Percentiles rank a stretch among this genome's conserved stretches.
Conservation (phyloP, 306 rosid species). For the Lotus japonicus region DNA sequence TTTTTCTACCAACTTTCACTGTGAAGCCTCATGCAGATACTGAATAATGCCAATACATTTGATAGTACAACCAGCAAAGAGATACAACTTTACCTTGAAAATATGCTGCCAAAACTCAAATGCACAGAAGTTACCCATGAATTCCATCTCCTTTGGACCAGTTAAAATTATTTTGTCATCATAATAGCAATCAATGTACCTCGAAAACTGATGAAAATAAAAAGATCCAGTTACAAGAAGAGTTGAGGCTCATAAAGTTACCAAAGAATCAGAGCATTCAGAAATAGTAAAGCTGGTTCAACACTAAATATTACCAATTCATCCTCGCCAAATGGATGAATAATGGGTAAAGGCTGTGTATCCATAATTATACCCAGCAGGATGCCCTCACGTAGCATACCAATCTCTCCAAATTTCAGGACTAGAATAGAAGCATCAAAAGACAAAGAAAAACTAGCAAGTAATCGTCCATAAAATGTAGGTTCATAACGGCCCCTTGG, state of each 20-base stretch:
- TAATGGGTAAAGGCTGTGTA: constrained; percentile 70
- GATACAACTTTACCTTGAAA: constrained; percentile 52
- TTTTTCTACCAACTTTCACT: neutral
- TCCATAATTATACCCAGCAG: constrained; percentile 80
- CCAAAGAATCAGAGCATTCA: constrained; percentile 19
- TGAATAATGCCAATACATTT: constrained; percentile 13
- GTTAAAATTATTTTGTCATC: constrained; percentile 26
- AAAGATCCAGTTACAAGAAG: constrained; percentile 18
- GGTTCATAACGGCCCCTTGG: constrained; percentile 74
- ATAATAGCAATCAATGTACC: constrained; percentile 44
- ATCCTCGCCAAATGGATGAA: constrained; percentile 81
- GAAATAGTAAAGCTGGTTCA: constrained; percentile 12
- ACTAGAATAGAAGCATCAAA: constrained; percentile 72
- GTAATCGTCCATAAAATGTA: constrained; percentile 72
- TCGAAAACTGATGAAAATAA: constrained; percentile 35
- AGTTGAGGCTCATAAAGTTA: neutral
- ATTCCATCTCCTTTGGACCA: constrained; percentile 49
- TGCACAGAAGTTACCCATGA: constrained; percentile 66
- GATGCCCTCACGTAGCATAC: constrained; percentile 85
- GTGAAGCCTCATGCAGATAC: neutral
- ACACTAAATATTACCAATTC: constrained; percentile 44
- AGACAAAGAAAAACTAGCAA: constrained; percentile 73
- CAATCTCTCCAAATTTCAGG: constrained; percentile 74
- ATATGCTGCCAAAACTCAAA: constrained; percentile 87
- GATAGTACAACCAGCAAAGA: constrained; percentile 11